phyloP scores from a whole-genome alignment of 1,284 basidiomycete species.

The Heterobasidion occidentale region DNA sequence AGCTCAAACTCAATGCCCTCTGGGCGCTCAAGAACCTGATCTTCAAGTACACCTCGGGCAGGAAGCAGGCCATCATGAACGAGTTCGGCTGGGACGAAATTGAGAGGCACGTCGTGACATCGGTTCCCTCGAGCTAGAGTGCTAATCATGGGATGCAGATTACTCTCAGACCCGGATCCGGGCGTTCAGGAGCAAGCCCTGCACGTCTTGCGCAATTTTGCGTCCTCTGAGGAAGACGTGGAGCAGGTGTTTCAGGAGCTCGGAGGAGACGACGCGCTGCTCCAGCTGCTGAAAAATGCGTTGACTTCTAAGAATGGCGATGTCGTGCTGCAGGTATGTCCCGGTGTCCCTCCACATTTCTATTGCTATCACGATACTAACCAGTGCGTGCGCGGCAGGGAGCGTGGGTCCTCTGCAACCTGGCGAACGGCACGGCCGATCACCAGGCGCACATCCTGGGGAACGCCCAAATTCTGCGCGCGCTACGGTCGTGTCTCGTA shows the following conservation, averaged over 20 bases:
- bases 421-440: slow-evolving; percentile 46
- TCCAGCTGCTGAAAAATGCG: slow-evolving; percentile 34
- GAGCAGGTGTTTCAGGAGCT: slow-evolving; percentile 48
- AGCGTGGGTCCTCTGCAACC: slow-evolving; percentile 51
- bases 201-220: slow-evolving; percentile 54
- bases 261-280: slow-evolving; percentile 30
- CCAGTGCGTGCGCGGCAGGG: slow-evolving; percentile 27
- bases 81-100: slow-evolving; percentile 56
- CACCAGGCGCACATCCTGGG: slow-evolving; percentile 42
- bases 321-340: slow-evolving; percentile 42
- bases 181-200: slow-evolving; percentile 62
- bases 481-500: slow-evolving; percentile 47
- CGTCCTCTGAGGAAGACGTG: slow-evolving; percentile 54
- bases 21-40: slow-evolving; percentile 81
- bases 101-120: slow-evolving; percentile 30
- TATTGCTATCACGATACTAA: neutral
- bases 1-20: slow-evolving; percentile 58
- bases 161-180: slow-evolving; percentile 39
- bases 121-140: neutral
- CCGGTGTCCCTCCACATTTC: neutral
- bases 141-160: slow-evolving; percentile 21
- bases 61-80: slow-evolving; percentile 59
- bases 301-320: slow-evolving; percentile 42
- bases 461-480: slow-evolving; percentile 39
- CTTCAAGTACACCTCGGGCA: slow-evolving; percentile 47